Base-by-base conservation (phyloP, 768 basidiomycete genomes). In the Scleroderma citrinum region DNA sequence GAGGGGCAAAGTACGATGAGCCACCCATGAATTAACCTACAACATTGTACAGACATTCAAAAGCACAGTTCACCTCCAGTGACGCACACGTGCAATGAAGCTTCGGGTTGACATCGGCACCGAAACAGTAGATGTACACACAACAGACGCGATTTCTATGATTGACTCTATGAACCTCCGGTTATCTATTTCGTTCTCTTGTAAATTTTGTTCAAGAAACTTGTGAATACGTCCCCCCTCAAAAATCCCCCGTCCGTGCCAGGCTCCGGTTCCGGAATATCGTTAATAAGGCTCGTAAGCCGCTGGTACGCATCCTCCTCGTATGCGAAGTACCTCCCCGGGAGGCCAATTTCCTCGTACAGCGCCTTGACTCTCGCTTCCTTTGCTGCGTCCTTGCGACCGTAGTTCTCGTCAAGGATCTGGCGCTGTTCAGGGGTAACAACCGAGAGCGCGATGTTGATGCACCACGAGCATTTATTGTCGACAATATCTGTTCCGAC, bases 401-500 rank as follows among this genome's bases (percentile, higher is more conserved):
- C 83, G 60, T 88, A 87, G 65, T 82, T 81, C 19, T 71, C 76
- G 59, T 85, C 82, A n/a, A 85, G 71, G 21, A 81, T 63, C 23
- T 65, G 64, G 31, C 79, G 76, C 64, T 86, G 84, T n/a, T 61
- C 75, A 0, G 79, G 70, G 4, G 69, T 73, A 2, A 76, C 81
- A 36, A 73, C 64, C 16, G 69, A 65, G 50, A 98, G 75, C 24
- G 92, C 96, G 19, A 81, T 83, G 70, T 96, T 97, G 67, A 98
- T 76, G 58, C 85, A 85, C 96, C 95, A 99, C 16, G 87, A 87
- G 69, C 95, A 98, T 72, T 99, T 99, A 81, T 97, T 97, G 70
- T 99, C 95, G 50, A 97, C 67, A 60, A 99, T 99, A 66, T 98
- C 96, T 14, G 95, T 98, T 19, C 95, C 96, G 51, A 99, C 83